phyloP scores from a whole-genome alignment of 1,139 yeast species.

The Zygoascus meyerae region DNA sequence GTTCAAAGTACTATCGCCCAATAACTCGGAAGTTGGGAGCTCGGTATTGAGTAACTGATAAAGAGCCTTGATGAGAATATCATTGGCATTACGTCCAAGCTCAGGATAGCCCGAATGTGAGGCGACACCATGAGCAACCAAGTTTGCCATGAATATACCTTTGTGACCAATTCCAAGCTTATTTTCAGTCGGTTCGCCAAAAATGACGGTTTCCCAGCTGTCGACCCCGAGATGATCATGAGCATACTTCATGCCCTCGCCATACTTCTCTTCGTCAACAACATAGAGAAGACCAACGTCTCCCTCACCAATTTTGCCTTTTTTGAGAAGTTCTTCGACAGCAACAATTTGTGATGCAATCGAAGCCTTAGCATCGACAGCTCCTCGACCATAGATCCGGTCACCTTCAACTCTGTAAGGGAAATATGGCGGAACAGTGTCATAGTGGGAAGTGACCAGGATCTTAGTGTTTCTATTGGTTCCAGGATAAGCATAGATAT shows the following conservation, averaged over 20 bases:
- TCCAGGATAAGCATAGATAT: slow-evolving; percentile 56
- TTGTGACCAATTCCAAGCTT: slow-evolving; percentile 69
- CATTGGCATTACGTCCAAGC: slow-evolving; percentile 58
- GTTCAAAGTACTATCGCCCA: slow-evolving; percentile 60
- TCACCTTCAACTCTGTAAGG: slow-evolving; percentile 48
- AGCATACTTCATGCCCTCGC: slow-evolving; percentile 54
- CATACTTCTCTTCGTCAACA: slow-evolving; percentile 63
- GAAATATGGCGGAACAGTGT: slow-evolving; percentile 65
- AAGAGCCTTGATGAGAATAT: slow-evolving; percentile 49
- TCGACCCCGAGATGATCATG: slow-evolving; percentile 37
- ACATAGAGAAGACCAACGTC: slow-evolving; percentile 58
- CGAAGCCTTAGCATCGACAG: slow-evolving; percentile 64
- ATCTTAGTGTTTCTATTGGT: slow-evolving; percentile 42
- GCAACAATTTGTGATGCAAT: slow-evolving; percentile 60
- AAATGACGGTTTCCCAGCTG: slow-evolving; percentile 55
- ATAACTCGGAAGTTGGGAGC: slow-evolving; percentile 47
- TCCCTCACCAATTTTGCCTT: slow-evolving; percentile 42
- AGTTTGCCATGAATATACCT: slow-evolving; percentile 43
- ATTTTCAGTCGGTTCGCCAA: slow-evolving; percentile 72
- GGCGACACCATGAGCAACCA: slow-evolving; percentile 51
- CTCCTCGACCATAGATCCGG: slow-evolving; percentile 57
- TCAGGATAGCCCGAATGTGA: slow-evolving; percentile 70
- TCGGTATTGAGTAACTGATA: slow-evolving; percentile 35
- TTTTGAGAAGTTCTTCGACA: slow-evolving; percentile 40
- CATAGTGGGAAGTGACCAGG: slow-evolving; percentile 59